Percentiles rank a stretch among this genome's conserved stretches.
phyloP scores from a whole-genome alignment of 106 monocot species.

The Ottelia alismoides region DNA sequence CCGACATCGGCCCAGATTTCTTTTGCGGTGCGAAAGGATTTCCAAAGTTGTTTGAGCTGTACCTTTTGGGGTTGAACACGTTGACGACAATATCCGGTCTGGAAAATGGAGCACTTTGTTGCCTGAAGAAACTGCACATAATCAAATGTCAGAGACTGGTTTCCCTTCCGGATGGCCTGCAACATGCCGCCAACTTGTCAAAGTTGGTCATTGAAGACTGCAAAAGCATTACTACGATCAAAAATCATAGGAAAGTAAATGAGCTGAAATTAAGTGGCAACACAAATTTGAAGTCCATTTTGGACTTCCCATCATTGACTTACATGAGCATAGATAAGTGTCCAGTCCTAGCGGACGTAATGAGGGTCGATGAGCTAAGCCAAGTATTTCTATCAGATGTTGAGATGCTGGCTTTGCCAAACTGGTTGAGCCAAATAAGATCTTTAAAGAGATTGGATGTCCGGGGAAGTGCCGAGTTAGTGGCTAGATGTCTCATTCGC shows the following conservation, averaged over 20 bases:
- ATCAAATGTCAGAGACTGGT: constrained; percentile 6
- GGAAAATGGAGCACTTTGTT: neutral
- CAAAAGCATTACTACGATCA: neutral
- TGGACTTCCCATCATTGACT: neutral
- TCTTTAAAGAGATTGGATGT: neutral
- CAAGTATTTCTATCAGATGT: constrained; percentile 1
- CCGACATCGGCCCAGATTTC: constrained; percentile 8
- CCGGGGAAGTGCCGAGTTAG: neutral
- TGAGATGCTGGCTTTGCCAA: neutral
- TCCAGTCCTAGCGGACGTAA: neutral
- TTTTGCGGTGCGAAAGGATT: neutral
- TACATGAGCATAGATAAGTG: constrained; percentile 1
- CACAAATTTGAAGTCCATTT: neutral
- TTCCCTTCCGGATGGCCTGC: constrained; percentile 16
- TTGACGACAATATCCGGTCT: constrained; percentile 3
- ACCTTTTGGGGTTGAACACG: constrained; percentile 1
- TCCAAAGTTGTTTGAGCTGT: constrained; percentile 2
- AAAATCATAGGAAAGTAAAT: neutral
- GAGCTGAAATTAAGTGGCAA: neutral
- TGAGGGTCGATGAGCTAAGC: neutral
- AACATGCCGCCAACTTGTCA: neutral
- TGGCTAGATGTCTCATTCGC: neutral
- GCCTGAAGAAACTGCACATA: constrained; percentile 3
- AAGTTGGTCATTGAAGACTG: neutral
- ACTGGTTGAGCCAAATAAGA: constrained; percentile 1